phyloP scores from a whole-genome alignment of 768 basidiomycete species.

The Phanerochaete carnosa region DNA sequence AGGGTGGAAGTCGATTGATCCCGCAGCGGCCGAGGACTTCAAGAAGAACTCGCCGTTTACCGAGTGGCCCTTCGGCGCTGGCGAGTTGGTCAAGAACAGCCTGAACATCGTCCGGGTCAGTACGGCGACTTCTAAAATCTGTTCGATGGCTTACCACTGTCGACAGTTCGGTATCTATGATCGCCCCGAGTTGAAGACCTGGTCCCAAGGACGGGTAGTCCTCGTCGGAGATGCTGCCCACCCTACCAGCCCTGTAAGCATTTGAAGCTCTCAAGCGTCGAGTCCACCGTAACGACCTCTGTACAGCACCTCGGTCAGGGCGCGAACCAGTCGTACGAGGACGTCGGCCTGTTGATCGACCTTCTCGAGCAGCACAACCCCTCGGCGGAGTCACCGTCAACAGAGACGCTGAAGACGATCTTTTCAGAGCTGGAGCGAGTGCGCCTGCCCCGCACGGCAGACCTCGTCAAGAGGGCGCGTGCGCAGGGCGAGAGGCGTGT shows the following conservation, averaged over 20 bases:
- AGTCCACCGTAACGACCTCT: not conserved
- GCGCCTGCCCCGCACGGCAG: constrained; percentile 34
- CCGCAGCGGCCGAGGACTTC: not conserved
- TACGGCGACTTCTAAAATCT: not conserved
- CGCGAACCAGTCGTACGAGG: constrained; percentile 44
- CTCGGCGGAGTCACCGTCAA: constrained; percentile 21
- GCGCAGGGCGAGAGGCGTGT: constrained; percentile 34
- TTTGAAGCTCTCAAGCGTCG: not conserved
- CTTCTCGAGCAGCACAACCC: constrained; percentile 33
- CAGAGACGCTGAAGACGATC: constrained; percentile 23
- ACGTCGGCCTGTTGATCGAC: constrained; percentile 33
- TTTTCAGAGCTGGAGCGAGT: constrained; percentile 33
- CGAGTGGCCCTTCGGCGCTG: constrained; percentile 24
- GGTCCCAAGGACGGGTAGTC: constrained; percentile 40
- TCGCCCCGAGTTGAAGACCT: constrained; percentile 35
- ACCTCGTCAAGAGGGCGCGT: constrained; percentile 33
- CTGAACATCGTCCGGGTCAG: constrained; percentile 27
- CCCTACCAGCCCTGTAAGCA: constrained; percentile 41
- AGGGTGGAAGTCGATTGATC: not conserved
- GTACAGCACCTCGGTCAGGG: constrained; percentile 43
- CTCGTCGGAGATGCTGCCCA: constrained; percentile 45
- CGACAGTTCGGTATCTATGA: constrained; percentile 41
- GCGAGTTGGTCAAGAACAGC: constrained; percentile 23
- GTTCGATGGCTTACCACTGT: too few relatives aligned
- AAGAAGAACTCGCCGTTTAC: constrained; percentile 14